Evolutionary conservation across 495 filamentous ascomycete genomes (phyloP).

Genomic region (Penicillium ucsense): DNA sequence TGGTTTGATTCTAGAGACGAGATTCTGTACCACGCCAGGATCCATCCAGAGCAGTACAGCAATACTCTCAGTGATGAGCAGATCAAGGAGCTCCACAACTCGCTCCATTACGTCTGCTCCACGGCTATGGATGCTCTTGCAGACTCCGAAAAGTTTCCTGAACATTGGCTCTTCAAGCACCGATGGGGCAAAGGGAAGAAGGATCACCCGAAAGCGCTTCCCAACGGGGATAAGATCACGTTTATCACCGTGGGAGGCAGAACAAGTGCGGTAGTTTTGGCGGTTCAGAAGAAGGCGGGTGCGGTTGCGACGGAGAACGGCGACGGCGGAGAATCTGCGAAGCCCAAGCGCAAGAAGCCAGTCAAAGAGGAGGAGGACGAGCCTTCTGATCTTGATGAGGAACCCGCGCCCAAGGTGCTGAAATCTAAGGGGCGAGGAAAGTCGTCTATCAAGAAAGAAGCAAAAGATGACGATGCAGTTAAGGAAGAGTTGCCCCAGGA

Average conservation of each 20-base stretch:
- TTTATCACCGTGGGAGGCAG: slow-evolving; percentile 81
- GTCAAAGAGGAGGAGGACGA: slow-evolving; percentile 23
- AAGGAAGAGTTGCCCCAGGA: slow-evolving; percentile 1
- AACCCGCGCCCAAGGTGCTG: slow-evolving; percentile 13
- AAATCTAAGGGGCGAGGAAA: slow-evolving; percentile 15
- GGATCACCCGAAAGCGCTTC: slow-evolving; percentile 51
- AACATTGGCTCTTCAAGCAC: slow-evolving; percentile 86
- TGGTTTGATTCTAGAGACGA: slow-evolving; percentile 51
- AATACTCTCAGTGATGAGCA: slow-evolving; percentile 68
- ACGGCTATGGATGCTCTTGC: slow-evolving; percentile 69
- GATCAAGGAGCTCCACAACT: slow-evolving; percentile 59
- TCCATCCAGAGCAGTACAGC: slow-evolving; percentile 89
- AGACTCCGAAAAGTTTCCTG: slow-evolving; percentile 74
- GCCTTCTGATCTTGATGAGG: slow-evolving; percentile 12
- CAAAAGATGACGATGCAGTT: slow-evolving; percentile 11
- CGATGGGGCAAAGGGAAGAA: slow-evolving; percentile 89
- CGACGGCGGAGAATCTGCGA: slow-evolving; percentile 15
- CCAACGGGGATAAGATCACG: slow-evolving; percentile 73
- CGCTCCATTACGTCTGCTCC: slow-evolving; percentile 68
- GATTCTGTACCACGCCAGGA: slow-evolving; percentile 72
- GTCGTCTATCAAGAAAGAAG: slow-evolving; percentile 16
- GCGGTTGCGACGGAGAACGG: slow-evolving; percentile 28
- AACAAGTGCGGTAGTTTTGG: slow-evolving; percentile 79
- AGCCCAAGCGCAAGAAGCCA: slow-evolving; percentile 29
- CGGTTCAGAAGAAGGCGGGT: slow-evolving; percentile 74